Evolutionary conservation across 2,329 filamentous ascomycete genomes (phyloP).

Genomic region (Botryotinia calthae): DNA sequence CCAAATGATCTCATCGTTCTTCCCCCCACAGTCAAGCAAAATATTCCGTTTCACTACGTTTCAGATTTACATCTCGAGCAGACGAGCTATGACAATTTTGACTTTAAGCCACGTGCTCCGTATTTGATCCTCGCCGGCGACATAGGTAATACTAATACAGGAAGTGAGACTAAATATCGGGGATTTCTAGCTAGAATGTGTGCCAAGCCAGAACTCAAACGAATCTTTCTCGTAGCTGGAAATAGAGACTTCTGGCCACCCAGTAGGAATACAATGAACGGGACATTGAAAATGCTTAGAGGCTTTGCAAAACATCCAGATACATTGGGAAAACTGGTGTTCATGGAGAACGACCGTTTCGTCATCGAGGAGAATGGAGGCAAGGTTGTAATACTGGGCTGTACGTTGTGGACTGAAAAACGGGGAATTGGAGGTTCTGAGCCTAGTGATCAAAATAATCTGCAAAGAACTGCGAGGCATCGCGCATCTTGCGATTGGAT

Average conservation of each 20-base stretch:
- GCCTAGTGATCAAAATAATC: not conserved
- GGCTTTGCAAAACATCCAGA: not conserved
- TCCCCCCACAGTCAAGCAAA: not conserved
- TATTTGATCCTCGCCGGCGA: slow-evolving; percentile 7
- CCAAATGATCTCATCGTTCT: not conserved
- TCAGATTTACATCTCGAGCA: slow-evolving; percentile 16
- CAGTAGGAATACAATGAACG: not conserved
- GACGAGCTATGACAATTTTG: not conserved
- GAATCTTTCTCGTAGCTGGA: slow-evolving; percentile 7
- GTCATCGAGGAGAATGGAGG: not conserved
- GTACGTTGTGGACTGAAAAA: not conserved
- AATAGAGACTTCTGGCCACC: slow-evolving; percentile 5
- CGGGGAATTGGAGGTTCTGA: not conserved
- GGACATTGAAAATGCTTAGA: not conserved
- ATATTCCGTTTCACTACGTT: slow-evolving; percentile 2
- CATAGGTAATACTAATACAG: not conserved
- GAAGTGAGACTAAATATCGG: not conserved
- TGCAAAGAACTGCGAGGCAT: not conserved
- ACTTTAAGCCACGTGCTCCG: not conserved
- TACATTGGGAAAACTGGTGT: not conserved
- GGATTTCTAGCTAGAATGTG: slow-evolving; percentile 5
- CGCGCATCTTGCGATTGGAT: not conserved
- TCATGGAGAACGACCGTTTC: not conserved
- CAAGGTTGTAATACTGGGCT: not conserved
- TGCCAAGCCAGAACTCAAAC: not conserved